Percentiles rank a stretch among this genome's conserved stretches.
Conservation (phyloP, 2,329 filamentous ascomycete genomes). For the Colletotrichum orbiculare region DNA sequence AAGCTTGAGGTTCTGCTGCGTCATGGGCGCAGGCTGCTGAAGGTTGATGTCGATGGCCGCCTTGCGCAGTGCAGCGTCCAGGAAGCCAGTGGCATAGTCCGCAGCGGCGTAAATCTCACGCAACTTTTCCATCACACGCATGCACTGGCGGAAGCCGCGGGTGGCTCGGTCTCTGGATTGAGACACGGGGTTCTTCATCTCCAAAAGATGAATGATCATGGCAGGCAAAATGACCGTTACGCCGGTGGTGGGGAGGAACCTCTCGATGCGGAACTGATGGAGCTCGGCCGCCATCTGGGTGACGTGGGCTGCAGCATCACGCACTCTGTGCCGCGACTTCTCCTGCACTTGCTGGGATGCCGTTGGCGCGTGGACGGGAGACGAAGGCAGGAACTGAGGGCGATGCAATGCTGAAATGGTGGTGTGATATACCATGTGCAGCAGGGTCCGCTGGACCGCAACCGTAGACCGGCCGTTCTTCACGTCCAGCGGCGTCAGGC, state of each 20-base stretch:
- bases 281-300: conserved; percentile 85
- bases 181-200: conserved; percentile 86
- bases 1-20: conserved; percentile 44
- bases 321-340: conserved; percentile 83
- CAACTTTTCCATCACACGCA: conserved; percentile 88
- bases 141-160: conserved; percentile 88
- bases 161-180: conserved; percentile 78
- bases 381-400: conserved; percentile 86
- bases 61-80: conserved; percentile 92
- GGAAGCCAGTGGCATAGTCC: conserved; percentile 94
- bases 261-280: conserved; percentile 77
- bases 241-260: conserved; percentile 86
- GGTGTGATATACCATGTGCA: conserved; percentile 95
- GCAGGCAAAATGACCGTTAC: conserved; percentile 92
- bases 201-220: conserved; percentile 92
- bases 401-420: conserved; percentile 91
- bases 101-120: conserved; percentile 92
- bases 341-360: conserved; percentile 79
- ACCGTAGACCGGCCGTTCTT: conserved; percentile 70
- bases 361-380: conserved; percentile 63
- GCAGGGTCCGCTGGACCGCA: conserved; percentile 80
- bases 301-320: conserved; percentile 85
- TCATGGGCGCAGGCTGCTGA: conserved; percentile 47
- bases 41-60: conserved; percentile 76
- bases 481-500: conserved; percentile 64